Conservation (phyloP, 192 early-diverging fungal species). For the Thoreauomyces humboldtii region DNA sequence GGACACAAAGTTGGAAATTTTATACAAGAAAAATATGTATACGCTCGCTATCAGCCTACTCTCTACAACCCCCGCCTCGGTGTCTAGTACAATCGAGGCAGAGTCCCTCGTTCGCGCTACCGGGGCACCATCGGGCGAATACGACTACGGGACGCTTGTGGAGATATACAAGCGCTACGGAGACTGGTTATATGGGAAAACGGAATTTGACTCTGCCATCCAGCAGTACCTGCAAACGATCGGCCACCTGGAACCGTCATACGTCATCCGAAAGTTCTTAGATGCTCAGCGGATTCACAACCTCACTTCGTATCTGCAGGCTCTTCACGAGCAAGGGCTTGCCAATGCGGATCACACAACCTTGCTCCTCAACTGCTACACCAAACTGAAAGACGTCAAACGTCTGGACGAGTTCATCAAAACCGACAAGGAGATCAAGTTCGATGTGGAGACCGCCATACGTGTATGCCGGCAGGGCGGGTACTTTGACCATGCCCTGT, state of each 20-base stretch:
- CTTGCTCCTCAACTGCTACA: constrained; percentile 94
- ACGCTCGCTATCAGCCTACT: constrained; percentile 83
- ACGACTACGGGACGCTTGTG: constrained; percentile 77
- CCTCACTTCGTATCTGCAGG: constrained; percentile 84
- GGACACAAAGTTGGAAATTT: constrained; percentile 78
- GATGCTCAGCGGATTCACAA: constrained; percentile 93
- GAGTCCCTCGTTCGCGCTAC: background rate
- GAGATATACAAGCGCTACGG: constrained; percentile 94
- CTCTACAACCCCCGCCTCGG: constrained; percentile 15
- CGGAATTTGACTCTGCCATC: constrained; percentile 88
- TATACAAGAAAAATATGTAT: constrained; percentile 90
- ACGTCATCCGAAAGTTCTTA: constrained; percentile 94
- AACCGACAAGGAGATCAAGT: constrained; percentile 46
- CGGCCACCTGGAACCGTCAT: constrained; percentile 89
- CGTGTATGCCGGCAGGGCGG: constrained; percentile 88
- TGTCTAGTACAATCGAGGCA: background rate
- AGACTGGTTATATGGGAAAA: constrained; percentile 79
- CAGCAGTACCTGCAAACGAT: constrained; percentile 89
- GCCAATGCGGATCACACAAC: constrained; percentile 96
- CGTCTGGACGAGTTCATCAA: constrained; percentile 87
- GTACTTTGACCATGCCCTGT: constrained; percentile 89
- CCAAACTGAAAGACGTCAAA: constrained; percentile 85
- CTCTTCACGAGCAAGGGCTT: constrained; percentile 78
- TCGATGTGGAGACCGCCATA: constrained; percentile 95
- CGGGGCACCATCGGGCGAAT: constrained; percentile 34